A percentile compares a stretch with the other conserved stretches of the same genome.
Evolutionary conservation across 345 rosid genomes (phyloP).

Genomic region (Excoecaria agallocha): DNA sequence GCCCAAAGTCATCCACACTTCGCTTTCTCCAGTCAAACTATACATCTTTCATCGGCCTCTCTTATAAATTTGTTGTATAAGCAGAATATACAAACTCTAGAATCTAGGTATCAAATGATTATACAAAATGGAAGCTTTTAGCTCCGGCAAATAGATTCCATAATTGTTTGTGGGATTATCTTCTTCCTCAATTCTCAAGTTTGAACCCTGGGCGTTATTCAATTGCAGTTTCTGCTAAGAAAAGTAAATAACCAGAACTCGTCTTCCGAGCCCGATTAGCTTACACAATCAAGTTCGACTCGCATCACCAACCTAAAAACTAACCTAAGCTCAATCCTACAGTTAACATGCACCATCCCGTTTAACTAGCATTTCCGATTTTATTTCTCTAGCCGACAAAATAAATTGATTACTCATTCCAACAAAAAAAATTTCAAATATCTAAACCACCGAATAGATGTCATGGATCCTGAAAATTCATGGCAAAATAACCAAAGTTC

Average conservation of each 20-base stretch:
- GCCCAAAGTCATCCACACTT: background rate
- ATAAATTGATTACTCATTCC: background rate
- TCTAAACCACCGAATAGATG: background rate
- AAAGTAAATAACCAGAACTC: background rate
- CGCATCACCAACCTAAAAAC: background rate
- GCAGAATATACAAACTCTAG: background rate
- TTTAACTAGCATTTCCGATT: background rate
- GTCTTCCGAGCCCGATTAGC: background rate
- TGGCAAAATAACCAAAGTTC: background rate
- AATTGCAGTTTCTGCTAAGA: too few species aligned
- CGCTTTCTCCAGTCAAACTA: background rate
- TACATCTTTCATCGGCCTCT: background rate
- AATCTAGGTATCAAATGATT: background rate
- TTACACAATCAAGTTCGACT: background rate
- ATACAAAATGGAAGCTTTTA: background rate
- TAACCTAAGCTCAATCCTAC: background rate
- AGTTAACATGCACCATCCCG: background rate
- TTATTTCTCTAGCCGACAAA: background rate
- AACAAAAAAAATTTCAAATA: background rate
- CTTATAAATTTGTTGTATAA: background rate
- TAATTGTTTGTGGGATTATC: background rate
- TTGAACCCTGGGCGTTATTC: background rate
- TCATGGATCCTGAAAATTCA: background rate
- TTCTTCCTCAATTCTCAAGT: background rate
- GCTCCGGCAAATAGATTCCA: background rate